These are phyloP conservation scores for Martiniozyma asiatica DNA, from an alignment of 1,139 yeast species.

Conservation along the genomic window DNA sequence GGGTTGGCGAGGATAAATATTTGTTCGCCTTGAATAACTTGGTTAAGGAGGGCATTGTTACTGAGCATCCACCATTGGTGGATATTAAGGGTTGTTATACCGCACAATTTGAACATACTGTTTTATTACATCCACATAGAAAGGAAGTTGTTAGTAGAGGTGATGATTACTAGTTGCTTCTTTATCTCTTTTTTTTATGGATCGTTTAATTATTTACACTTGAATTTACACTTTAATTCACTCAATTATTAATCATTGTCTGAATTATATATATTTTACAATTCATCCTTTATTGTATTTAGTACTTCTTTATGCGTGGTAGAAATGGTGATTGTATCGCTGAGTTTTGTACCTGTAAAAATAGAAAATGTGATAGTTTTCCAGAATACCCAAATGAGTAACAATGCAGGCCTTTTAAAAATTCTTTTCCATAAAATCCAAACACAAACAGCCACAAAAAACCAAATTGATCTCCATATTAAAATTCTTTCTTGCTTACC, in stretches of 20 bases:
- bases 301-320: too few relatives aligned
- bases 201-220: too few relatives aligned
- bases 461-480: slow-evolving; percentile 47
- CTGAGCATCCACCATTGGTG: slow-evolving; percentile 93
- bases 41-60: slow-evolving; percentile 76
- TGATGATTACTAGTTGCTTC: slow-evolving; percentile 54
- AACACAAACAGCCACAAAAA: slow-evolving; percentile 40
- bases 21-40: slow-evolving; percentile 78
- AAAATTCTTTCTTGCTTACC: slow-evolving; percentile 50
- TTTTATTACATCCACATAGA: slow-evolving; percentile 77
- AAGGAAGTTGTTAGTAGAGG: slow-evolving; percentile 95
- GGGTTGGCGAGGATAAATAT: slow-evolving; percentile 86
- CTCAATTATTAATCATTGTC: too few relatives aligned
- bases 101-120: slow-evolving; percentile 94
- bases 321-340: too few relatives aligned
- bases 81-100: slow-evolving; percentile 82
- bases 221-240: too few relatives aligned
- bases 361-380: too few relatives aligned
- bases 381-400: slow-evolving; percentile 55
- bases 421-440: slow-evolving; percentile 62
- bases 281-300: too few relatives aligned
- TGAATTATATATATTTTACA: slow-evolving; percentile 4
- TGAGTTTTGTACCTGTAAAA: slow-evolving; percentile 29
- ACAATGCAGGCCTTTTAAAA: slow-evolving; percentile 40
- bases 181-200: too few relatives aligned